Percentiles rank a stretch among this genome's conserved stretches.
phyloP scores from a whole-genome alignment of 352 stramenopile genomes.

The Phytophthora citricola region DNA sequence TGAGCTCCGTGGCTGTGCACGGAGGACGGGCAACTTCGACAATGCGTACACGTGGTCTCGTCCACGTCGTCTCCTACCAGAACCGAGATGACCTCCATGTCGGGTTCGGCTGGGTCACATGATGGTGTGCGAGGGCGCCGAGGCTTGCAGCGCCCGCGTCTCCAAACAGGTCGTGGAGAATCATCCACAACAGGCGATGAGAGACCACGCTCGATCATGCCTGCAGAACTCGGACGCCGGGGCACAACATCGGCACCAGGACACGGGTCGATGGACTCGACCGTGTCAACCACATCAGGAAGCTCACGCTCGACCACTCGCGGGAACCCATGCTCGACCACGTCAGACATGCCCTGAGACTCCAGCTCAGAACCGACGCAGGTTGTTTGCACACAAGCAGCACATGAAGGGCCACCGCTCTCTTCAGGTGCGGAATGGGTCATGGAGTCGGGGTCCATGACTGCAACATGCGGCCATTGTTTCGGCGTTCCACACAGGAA shows the following conservation, averaged over 20 bases:
- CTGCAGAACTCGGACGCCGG: slow-evolving; percentile 10
- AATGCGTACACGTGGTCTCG: no score
- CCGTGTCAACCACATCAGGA: slow-evolving; percentile 6
- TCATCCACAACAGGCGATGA: slow-evolving; percentile 13
- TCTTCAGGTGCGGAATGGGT: background rate
- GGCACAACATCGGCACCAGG: slow-evolving; percentile 12
- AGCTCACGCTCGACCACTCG: background rate
- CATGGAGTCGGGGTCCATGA: background rate
- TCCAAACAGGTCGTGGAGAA: slow-evolving; percentile 5
- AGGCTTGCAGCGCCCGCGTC: slow-evolving; percentile 9
- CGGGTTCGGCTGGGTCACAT: no score
- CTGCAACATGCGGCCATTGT: background rate
- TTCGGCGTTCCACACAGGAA: no score
- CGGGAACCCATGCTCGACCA: no score
- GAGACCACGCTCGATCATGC: slow-evolving; percentile 17
- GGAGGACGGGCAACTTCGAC: no score
- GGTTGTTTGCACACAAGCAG: background rate
- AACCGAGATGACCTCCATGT: background rate
- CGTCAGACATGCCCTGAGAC: background rate
- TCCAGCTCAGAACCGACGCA: background rate
- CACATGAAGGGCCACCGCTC: background rate
- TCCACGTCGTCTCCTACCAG: background rate
- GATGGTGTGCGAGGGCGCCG: no score
- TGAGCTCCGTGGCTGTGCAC: no score
- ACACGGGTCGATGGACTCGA: slow-evolving; percentile 1